Conservation (phyloP, 1,139 yeast genomes). For the Saccharomycopsis crataegensis region DNA sequence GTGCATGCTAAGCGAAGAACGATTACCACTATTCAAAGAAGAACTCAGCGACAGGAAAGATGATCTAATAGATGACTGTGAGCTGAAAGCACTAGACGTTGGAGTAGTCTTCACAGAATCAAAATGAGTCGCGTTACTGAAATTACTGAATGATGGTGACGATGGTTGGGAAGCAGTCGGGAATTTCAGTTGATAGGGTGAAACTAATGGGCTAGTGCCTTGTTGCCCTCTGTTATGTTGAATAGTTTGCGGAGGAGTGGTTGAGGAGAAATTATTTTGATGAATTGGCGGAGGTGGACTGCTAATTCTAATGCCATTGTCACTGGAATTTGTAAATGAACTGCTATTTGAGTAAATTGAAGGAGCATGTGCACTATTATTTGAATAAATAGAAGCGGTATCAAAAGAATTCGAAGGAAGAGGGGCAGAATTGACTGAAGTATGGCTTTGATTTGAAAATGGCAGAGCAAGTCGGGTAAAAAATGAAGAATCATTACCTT, state of each 20-base stretch:
- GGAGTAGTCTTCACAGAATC: slow-evolving; percentile 19
- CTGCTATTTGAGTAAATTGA: too few relatives aligned
- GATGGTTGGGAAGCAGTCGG: slow-evolving; percentile 15
- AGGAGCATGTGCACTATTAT: background rate
- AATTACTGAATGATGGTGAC: slow-evolving; percentile 15
- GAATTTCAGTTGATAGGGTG: slow-evolving; percentile 15
- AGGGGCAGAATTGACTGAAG: slow-evolving; percentile 1
- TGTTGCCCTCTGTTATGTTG: background rate
- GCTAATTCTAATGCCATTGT: too few relatives aligned
- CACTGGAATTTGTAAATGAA: too few relatives aligned
- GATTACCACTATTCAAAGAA: slow-evolving; percentile 10
- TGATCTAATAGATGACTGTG: slow-evolving; percentile 13
- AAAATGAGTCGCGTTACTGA: slow-evolving; percentile 12
- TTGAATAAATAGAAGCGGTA: slow-evolving; percentile 6
- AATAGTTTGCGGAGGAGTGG: slow-evolving; percentile 2
- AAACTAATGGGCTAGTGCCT: slow-evolving; percentile 6
- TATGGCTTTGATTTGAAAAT: slow-evolving; percentile 1
- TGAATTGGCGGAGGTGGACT: too few relatives aligned
- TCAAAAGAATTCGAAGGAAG: background rate
- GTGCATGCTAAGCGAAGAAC: background rate
- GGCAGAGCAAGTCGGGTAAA: slow-evolving; percentile 5
- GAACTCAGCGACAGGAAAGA: slow-evolving; percentile 11
- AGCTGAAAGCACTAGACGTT: slow-evolving; percentile 12
- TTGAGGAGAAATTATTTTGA: too few relatives aligned
- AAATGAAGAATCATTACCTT: background rate